phyloP scores from a whole-genome alignment of 73 alveolate genomes.

The Tetrahymena malaccensis region DNA sequence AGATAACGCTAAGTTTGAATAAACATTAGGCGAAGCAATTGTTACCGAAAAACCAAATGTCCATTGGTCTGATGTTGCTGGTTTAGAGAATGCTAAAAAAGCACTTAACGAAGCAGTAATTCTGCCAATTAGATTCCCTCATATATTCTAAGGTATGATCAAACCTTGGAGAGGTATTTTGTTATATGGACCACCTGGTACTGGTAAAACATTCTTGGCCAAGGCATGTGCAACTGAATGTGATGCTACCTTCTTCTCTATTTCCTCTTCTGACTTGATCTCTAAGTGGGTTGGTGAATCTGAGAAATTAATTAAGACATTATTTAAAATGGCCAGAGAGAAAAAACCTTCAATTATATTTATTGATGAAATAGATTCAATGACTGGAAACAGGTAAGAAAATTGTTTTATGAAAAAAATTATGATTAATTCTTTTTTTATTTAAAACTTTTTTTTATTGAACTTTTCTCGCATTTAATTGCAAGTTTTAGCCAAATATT shows the following conservation, averaged over 20 bases:
- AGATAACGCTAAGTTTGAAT: not conserved
- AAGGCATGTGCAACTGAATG: slow-evolving; percentile 89
- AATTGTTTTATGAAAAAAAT: too few species aligned
- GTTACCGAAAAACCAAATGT: slow-evolving; percentile 61
- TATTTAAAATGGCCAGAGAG: slow-evolving; percentile 84
- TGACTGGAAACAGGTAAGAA: slow-evolving; percentile 64
- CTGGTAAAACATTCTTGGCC: slow-evolving; percentile 96
- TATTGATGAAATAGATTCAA: slow-evolving; percentile 93
- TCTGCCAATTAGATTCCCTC: slow-evolving; percentile 81
- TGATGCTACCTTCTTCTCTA: slow-evolving; percentile 86
- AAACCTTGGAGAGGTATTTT: slow-evolving; percentile 95
- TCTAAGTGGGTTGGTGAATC: slow-evolving; percentile 93
- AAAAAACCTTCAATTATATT: slow-evolving; percentile 79
- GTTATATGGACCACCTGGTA: slow-evolving; percentile 92
- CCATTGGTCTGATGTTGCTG: slow-evolving; percentile 84
- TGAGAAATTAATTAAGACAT: slow-evolving; percentile 57
- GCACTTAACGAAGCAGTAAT: slow-evolving; percentile 82
- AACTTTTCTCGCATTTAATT: too few species aligned
- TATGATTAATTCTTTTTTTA: not conserved
- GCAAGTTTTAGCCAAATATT: too few species aligned
- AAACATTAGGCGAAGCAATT: not conserved
- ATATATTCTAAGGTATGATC: slow-evolving; percentile 80
- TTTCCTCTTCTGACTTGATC: slow-evolving; percentile 76
- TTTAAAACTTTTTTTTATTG: too few species aligned
- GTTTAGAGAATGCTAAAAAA: slow-evolving; percentile 74